A percentile compares a stretch with the other conserved stretches of the same genome.
phyloP scores from a whole-genome alignment of 495 filamentous ascomycete species.

The Cetradonia linearis region DNA sequence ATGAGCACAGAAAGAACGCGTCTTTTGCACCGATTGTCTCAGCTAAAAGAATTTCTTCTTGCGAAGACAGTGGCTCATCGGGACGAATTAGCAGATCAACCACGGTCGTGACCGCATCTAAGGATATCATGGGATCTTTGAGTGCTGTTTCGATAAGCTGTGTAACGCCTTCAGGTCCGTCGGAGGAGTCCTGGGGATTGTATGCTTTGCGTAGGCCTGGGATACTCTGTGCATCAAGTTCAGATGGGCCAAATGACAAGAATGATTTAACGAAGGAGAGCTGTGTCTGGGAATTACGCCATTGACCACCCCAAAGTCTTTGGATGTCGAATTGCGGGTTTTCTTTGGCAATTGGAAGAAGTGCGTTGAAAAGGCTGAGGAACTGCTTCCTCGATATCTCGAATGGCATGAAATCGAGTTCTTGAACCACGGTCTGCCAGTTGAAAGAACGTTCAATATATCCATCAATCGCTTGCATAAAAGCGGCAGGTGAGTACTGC shows the following conservation, averaged over 20 bases:
- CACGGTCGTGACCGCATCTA: constrained; percentile 71
- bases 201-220: constrained; percentile 72
- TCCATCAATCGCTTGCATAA: constrained; percentile 53
- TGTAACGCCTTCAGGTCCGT: constrained; percentile 58
- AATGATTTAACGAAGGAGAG: constrained; percentile 83
- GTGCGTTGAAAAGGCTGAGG: constrained; percentile 61
- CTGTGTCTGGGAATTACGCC: constrained; percentile 77
- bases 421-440: constrained; percentile 72
- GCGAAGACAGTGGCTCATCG: constrained; percentile 31
- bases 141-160: constrained; percentile 61
- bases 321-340: constrained; percentile 61
- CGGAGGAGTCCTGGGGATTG: constrained; percentile 61
- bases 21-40: constrained; percentile 58
- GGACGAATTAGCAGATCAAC: constrained; percentile 51
- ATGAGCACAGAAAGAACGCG: constrained; percentile 69
- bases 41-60: constrained; percentile 38
- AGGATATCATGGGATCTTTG: constrained; percentile 80
- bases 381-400: constrained; percentile 71
- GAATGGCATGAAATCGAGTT: constrained; percentile 72
- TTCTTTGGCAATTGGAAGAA: constrained; percentile 58
- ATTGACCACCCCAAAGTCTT: constrained; percentile 80
- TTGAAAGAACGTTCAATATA: constrained; percentile 51
- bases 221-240: constrained; percentile 72
- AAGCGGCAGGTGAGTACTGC: constrained; percentile 60
- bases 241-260: constrained; percentile 53